These are phyloP conservation scores for Tolypocladium cylindrosporum DNA, from an alignment of 2,329 filamentous ascomycete species.

Conservation along the genomic window DNA sequence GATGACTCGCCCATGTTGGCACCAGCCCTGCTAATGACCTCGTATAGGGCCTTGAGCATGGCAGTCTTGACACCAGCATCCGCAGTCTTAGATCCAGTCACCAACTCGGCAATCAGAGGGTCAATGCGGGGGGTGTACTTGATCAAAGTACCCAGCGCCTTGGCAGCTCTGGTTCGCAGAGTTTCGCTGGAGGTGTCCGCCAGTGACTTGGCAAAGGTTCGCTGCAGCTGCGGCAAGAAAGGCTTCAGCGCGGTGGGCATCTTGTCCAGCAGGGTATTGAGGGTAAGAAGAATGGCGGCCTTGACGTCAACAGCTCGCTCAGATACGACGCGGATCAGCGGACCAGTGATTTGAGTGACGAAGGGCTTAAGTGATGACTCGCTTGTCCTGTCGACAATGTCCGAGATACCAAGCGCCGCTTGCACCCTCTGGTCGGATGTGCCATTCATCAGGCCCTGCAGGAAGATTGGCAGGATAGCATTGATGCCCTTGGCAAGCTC, in stretches of 20 bases:
- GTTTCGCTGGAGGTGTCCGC: constrained; percentile 89
- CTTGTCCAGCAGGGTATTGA: constrained; percentile 94
- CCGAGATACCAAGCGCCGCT: constrained; percentile 85
- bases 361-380: constrained; percentile 83
- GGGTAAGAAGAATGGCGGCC: constrained; percentile 81
- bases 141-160: constrained; percentile 89
- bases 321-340: constrained; percentile 93
- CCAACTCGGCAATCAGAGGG: constrained; percentile 82
- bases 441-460: constrained; percentile 96
- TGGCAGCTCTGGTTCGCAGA: constrained; percentile 78
- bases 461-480: constrained; percentile 88
- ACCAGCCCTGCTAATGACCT: constrained; percentile 92
- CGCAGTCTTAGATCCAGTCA: constrained; percentile 83
- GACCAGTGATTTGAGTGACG: constrained; percentile 94
- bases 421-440: constrained; percentile 85
- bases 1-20: constrained; percentile 90
- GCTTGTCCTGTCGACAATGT: constrained; percentile 88
- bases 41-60: constrained; percentile 94
- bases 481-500: constrained; percentile 92
- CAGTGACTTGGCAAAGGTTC: constrained; percentile 92
- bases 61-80: constrained; percentile 84
- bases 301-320: constrained; percentile 95
- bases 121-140: constrained; percentile 92
- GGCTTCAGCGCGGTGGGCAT: constrained; percentile 93
- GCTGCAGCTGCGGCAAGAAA: constrained; percentile 90